phyloP scores from a whole-genome alignment of 495 filamentous ascomycete species.

The Aspergillus saccharolyticus region DNA sequence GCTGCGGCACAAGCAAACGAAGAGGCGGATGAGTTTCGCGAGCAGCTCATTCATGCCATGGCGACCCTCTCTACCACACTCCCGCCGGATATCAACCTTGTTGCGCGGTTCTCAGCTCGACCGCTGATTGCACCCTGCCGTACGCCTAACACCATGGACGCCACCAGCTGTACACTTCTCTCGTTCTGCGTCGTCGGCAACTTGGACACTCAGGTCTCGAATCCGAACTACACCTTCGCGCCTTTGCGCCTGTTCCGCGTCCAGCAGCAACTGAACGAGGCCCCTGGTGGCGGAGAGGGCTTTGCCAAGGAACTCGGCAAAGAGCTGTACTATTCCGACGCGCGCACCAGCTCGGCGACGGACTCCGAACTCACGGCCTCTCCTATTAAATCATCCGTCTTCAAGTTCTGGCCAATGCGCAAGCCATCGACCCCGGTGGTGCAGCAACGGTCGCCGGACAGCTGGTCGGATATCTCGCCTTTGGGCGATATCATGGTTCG shows the following conservation, averaged over 20 bases:
- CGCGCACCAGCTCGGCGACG: constrained; percentile 24
- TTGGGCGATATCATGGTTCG: constrained; percentile 51
- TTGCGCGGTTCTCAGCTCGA: constrained; percentile 45
- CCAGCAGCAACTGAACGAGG: constrained; percentile 51
- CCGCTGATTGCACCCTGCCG: constrained; percentile 44
- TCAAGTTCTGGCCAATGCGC: constrained; percentile 33
- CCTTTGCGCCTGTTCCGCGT: constrained; percentile 54
- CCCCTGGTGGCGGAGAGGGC: constrained; percentile 43
- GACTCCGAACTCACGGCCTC: constrained; percentile 23
- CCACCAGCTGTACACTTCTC: constrained; percentile 37
- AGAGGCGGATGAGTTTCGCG: constrained; percentile 36
- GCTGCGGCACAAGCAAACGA: constrained; percentile 25
- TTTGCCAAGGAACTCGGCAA: constrained; percentile 43
- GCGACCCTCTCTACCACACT: constrained; percentile 37
- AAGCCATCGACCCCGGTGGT: constrained; percentile 8
- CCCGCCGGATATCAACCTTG: constrained; percentile 40
- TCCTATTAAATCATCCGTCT: constrained; percentile 21
- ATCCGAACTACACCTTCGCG: constrained; percentile 39
- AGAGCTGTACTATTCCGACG: constrained; percentile 29
- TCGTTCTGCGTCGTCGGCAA: constrained; percentile 54
- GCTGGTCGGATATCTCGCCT: constrained; percentile 22
- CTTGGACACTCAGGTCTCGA: constrained; percentile 39
- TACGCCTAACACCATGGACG: constrained; percentile 14
- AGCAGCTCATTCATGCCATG: constrained; percentile 38
- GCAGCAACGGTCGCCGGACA: constrained; percentile 26